Evolutionary conservation across 179 eudicot species (phyloP).

Genomic region (Dionaea muscipula): DNA sequence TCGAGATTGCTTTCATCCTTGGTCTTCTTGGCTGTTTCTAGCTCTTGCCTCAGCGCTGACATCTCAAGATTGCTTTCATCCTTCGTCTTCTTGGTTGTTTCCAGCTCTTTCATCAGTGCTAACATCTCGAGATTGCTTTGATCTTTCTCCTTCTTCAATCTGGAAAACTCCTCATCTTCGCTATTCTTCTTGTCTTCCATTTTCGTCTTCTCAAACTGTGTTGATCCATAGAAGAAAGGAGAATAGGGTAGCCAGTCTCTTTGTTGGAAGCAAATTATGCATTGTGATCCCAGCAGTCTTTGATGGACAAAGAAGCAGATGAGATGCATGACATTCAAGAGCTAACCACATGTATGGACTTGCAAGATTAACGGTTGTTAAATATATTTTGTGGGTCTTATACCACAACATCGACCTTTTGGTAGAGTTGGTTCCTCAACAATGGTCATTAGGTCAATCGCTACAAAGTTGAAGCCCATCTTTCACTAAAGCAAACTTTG

Average conservation of each 20-base stretch:
- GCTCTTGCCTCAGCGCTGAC: slow-evolving; percentile 24
- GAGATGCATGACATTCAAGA: no score
- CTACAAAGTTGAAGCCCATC: no score
- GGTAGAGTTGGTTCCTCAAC: no score
- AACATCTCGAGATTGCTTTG: slow-evolving; percentile 29
- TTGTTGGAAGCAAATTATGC: slow-evolving; percentile 1
- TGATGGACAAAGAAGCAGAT: no score
- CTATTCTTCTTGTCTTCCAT: slow-evolving; percentile 32
- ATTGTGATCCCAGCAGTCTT: background rate
- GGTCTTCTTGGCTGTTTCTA: slow-evolving; percentile 22
- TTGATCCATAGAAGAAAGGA: background rate
- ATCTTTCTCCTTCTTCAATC: slow-evolving; percentile 37
- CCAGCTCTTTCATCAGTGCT: slow-evolving; percentile 27
- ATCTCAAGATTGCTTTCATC: slow-evolving; percentile 19
- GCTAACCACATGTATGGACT: no score
- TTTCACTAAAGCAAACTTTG: no score
- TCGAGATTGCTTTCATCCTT: slow-evolving; percentile 14
- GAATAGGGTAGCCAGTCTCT: background rate
- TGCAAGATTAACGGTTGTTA: no score
- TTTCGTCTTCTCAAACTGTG: slow-evolving; percentile 43
- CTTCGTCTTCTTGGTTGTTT: slow-evolving; percentile 19
- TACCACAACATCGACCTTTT: no score
- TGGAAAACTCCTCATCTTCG: slow-evolving; percentile 24
- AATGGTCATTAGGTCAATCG: no score
- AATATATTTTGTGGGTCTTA: no score